Percentiles rank a stretch among this genome's conserved stretches.
Conservation (phyloP, 1,284 basidiomycete species). For the Pascua guehoae region DNA sequence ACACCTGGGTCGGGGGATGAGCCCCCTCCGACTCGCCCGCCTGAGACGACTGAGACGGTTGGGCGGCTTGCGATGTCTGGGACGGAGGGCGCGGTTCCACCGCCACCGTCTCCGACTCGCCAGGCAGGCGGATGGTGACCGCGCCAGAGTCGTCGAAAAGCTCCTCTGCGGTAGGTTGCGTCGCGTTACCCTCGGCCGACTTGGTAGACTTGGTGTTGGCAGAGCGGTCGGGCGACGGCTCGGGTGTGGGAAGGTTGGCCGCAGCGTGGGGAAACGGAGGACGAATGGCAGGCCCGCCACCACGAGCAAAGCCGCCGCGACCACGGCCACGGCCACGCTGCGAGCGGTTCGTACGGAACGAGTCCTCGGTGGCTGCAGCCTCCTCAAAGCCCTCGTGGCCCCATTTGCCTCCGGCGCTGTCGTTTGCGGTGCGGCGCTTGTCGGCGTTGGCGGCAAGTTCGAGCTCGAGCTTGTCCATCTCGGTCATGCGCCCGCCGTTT, state of each 20-base stretch:
- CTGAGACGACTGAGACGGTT: too few species aligned
- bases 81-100: conserved; percentile 10
- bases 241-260: conserved; percentile 16
- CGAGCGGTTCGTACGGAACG: conserved; percentile 9
- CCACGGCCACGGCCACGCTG: conserved; percentile 15
- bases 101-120: conserved; percentile 8
- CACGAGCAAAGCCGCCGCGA: conserved; percentile 7
- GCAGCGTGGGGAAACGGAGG: background rate
- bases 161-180: conserved; percentile 22
- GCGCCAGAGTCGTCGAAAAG: conserved; percentile 26
- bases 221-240: conserved; percentile 16
- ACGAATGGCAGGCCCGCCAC: background rate
- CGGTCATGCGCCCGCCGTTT: conserved; percentile 10
- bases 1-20: background rate
- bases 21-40: too few species aligned
- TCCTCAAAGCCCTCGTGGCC: conserved; percentile 43
- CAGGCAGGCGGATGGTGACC: conserved; percentile 36
- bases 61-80: conserved; percentile 1
- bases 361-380: conserved; percentile 12
- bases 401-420: conserved; percentile 23
- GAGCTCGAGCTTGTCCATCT: conserved; percentile 36
- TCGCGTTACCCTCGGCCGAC: conserved; percentile 10
- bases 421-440: background rate
- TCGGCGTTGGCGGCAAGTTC: conserved; percentile 10
- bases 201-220: conserved; percentile 2